Evolutionary conservation across 1,284 basidiomycete genomes (phyloP).

Genomic region (Leccinum griseonigrum): DNA sequence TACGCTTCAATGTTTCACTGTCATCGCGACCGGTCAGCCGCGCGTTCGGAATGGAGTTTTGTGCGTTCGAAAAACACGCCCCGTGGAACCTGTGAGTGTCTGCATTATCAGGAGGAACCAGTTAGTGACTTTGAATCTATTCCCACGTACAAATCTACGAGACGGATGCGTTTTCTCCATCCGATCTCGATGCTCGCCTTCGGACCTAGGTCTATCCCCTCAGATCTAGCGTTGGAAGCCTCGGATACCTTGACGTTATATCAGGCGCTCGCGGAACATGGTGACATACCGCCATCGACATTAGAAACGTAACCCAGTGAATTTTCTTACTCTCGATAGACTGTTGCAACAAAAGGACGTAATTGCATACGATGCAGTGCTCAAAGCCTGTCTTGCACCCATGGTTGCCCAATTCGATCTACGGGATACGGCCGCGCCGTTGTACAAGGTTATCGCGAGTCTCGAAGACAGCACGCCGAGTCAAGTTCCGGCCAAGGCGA

Average conservation of each 20-base stretch:
- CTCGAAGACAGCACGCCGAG: conserved; percentile 41
- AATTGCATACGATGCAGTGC: conserved; percentile 50
- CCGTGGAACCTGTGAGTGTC: too few relatives aligned
- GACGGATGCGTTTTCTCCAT: conserved; percentile 52
- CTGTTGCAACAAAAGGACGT: conserved; percentile 58
- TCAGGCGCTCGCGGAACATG: conserved; percentile 36
- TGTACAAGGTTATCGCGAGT: conserved; percentile 40
- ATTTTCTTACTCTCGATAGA: conserved; percentile 40
- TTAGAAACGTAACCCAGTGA: conserved; percentile 39
- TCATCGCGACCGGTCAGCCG: too few relatives aligned
- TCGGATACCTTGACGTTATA: conserved; percentile 54
- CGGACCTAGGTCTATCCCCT: conserved; percentile 48
- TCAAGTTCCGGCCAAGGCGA: conserved; percentile 16
- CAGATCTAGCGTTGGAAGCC: conserved; percentile 61
- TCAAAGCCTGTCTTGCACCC: conserved; percentile 45
- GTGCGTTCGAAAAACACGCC: too few relatives aligned
- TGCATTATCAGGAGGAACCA: conserved; percentile 2
- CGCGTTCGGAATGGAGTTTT: too few relatives aligned
- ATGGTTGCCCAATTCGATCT: conserved; percentile 41
- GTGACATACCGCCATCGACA: conserved; percentile 22
- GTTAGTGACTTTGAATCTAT: conserved; percentile 39
- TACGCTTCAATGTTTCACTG: too few relatives aligned
- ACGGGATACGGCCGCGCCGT: conserved; percentile 33
- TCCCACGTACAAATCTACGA: conserved; percentile 34
- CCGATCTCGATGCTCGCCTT: conserved; percentile 56